Base-by-base conservation (phyloP, 2,329 filamentous ascomycete species). In the Westerdykella ornata region DNA sequence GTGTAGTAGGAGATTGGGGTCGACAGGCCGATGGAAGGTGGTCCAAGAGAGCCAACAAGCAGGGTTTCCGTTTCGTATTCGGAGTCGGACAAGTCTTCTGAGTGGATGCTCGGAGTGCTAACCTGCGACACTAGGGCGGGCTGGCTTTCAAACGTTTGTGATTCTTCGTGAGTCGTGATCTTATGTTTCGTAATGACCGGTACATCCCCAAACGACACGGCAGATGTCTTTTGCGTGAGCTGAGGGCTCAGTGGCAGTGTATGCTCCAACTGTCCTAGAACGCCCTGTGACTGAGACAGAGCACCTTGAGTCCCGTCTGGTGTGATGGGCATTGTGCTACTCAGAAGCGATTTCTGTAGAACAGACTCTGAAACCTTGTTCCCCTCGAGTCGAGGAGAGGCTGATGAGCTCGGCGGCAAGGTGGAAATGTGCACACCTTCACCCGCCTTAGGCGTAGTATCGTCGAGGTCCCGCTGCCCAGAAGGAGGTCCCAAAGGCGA, bases 1-100 rank as follows among this genome's bases (percentile, higher is more conserved):
- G 65, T 67, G 56, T 72, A 74, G 57, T 73, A 74, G 4, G 65
- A 59, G n/a, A 67, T 48, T 0, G 61, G 49, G 0, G 71, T 72
- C 1, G 56, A 57, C 29, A 68, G 53, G 34, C 70, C 71, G 35
- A 63, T 54, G n/a, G 53, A 56, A 4, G 61, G 57, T 13, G 45
- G 20, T 29, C 37, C 32, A 31, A 26, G 22, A 36, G 9, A 12
- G 28, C 38, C 1, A 46, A 28, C 4, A 35, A 14, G 11, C 45
- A 26, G 15, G 39, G 38, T 43, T 6, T 28, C 30, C 11, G 15
- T 5, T n/a, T 50, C 34, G 28, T 37, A 19, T 3, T 49, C 44
- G 6, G 34, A 39, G 31, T 44, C 45, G 16, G 51, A 43, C 30
- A 45, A 36, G 15, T 46, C 37, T 35, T 51, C 47, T 18, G 56